phyloP scores from a whole-genome alignment of 306 rosid genomes.

The Trifolium subterraneum region DNA sequence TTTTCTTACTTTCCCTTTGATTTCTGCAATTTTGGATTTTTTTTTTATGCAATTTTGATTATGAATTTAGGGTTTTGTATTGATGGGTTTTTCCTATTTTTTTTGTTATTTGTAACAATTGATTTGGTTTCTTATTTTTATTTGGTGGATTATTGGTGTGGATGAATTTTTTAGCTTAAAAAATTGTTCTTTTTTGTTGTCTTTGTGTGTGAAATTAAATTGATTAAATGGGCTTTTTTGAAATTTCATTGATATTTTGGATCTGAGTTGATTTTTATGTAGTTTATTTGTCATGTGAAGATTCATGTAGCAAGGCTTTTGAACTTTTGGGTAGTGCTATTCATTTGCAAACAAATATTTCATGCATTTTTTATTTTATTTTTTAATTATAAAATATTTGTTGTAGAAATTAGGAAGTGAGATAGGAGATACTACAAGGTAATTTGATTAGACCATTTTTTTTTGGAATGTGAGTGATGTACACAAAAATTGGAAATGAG shows the following conservation, averaged over 20 bases:
- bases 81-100: background rate
- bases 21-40: slow-evolving; percentile 30
- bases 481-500: slow-evolving; percentile 25
- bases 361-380: background rate
- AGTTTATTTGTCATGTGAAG: slow-evolving; percentile 33
- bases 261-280: slow-evolving; percentile 53
- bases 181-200: background rate
- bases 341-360: slow-evolving; percentile 27
- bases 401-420: slow-evolving; percentile 17
- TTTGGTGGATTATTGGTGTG: slow-evolving; percentile 16
- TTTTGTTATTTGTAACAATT: background rate
- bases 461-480: slow-evolving; percentile 31
- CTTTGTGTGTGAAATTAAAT: slow-evolving; percentile 9
- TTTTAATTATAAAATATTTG: background rate
- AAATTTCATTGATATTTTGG: slow-evolving; percentile 44
- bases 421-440: background rate
- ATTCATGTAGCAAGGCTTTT: slow-evolving; percentile 16
- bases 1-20: slow-evolving; percentile 21
- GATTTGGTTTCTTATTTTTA: background rate
- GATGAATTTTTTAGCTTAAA: background rate
- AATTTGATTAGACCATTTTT: background rate
- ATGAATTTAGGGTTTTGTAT: background rate
- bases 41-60: slow-evolving; percentile 24
- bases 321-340: slow-evolving; percentile 32
- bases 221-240: slow-evolving; percentile 1